Conservation (phyloP, 2,329 filamentous ascomycete species). For the Fusarium falciforme region DNA sequence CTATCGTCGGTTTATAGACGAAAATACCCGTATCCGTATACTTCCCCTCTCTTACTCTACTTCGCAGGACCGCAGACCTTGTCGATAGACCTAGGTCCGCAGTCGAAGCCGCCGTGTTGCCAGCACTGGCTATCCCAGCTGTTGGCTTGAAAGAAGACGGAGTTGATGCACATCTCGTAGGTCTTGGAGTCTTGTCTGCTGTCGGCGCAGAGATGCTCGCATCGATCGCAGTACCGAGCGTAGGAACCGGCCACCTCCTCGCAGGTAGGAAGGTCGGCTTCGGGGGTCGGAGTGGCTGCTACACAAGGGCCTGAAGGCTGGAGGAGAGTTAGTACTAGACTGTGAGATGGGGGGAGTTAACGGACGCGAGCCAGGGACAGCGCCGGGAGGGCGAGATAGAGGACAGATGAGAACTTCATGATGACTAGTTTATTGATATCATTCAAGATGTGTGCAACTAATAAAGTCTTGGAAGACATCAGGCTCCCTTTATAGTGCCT, state of each 20-base stretch:
- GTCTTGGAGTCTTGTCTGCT: background rate
- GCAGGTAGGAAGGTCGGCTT: background rate
- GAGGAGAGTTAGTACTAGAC: background rate
- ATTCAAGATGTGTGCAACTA: background rate
- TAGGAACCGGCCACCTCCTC: background rate
- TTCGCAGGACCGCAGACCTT: background rate
- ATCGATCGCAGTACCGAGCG: background rate
- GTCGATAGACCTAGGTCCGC: background rate
- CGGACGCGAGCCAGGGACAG: background rate
- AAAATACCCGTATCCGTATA: no score
- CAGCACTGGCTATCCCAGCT: background rate
- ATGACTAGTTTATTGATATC: background rate
- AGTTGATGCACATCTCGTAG: background rate
- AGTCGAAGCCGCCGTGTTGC: background rate
- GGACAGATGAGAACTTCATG: background rate
- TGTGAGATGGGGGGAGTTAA: background rate
- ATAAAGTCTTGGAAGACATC: background rate
- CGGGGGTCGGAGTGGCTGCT: background rate
- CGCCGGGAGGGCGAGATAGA: background rate
- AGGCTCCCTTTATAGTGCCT: background rate
- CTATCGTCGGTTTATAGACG: no score
- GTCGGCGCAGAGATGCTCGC: background rate
- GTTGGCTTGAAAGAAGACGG: background rate
- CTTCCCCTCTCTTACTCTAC: background rate
- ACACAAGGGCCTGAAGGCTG: background rate